These are phyloP conservation scores for Syzygium oleosum DNA, from an alignment of 345 rosid genomes.

Conservation along the genomic window DNA sequence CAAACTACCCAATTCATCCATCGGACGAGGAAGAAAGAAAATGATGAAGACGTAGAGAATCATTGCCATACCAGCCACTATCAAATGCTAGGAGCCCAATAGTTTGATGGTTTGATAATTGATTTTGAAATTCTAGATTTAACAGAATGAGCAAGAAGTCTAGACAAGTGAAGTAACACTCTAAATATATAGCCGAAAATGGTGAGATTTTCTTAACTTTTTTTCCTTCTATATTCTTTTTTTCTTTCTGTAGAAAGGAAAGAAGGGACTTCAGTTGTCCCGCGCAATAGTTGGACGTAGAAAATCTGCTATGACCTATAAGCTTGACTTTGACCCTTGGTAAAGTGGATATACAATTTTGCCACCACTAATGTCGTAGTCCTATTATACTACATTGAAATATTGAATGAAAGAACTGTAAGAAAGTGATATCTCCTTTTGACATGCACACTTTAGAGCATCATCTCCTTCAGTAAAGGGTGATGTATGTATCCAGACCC, in stretches of 20 bases:
- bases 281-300: background rate
- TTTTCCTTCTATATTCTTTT: background rate
- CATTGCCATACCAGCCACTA: background rate
- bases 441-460: slow-evolving; percentile 56
- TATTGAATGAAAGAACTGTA: slow-evolving; percentile 18
- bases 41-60: background rate
- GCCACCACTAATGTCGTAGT: background rate
- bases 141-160: background rate
- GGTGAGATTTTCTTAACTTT: background rate
- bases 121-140: background rate
- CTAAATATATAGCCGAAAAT: background rate
- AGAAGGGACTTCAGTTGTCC: background rate
- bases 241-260: background rate
- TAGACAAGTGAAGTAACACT: background rate
- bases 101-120: background rate
- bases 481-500: slow-evolving; percentile 90
- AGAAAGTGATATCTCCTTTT: slow-evolving; percentile 46
- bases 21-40: slow-evolving; percentile 4
- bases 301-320: background rate
- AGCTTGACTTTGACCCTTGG: background rate
- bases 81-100: background rate
- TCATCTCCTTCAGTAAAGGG: slow-evolving; percentile 69
- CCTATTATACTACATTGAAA: slow-evolving; percentile 4
- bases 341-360: background rate
- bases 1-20: slow-evolving; percentile 32